Evolutionary conservation across 768 basidiomycete genomes (phyloP).

Genomic region (Hericium erinaceus): DNA sequence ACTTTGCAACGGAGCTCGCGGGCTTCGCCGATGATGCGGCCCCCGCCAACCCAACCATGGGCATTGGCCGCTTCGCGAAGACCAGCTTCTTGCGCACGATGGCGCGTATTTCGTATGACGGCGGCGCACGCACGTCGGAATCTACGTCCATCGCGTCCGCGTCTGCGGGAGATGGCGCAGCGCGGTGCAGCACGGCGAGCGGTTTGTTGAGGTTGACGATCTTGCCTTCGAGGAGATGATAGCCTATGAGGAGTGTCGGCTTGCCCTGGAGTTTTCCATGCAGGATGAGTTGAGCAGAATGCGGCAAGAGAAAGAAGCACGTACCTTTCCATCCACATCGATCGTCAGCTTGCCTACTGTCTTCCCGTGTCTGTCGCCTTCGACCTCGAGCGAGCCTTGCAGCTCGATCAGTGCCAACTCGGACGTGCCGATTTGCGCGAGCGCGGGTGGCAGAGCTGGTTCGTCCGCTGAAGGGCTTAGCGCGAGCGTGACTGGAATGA

Average conservation of each 20-base stretch:
- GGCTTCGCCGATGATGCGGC: neutral
- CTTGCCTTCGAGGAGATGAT: slow-evolving; percentile 88
- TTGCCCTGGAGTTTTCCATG: slow-evolving; percentile 40
- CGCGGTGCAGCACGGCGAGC: slow-evolving; percentile 61
- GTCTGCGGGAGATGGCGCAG: neutral
- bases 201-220: slow-evolving; percentile 70
- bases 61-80: slow-evolving; percentile 79
- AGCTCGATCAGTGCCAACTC: slow-evolving; percentile 82
- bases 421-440: slow-evolving; percentile 68
- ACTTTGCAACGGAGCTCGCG: neutral
- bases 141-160: slow-evolving; percentile 14
- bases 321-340: slow-evolving; percentile 43
- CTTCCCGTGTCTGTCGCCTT: slow-evolving; percentile 57
- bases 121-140: slow-evolving; percentile 14
- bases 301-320: slow-evolving; percentile 17
- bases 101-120: slow-evolving; percentile 36
- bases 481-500: neutral
- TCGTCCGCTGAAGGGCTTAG: neutral
- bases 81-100: slow-evolving; percentile 76
- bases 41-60: slow-evolving; percentile 33
- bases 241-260: slow-evolving; percentile 73
- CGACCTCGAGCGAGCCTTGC: slow-evolving; percentile 74
- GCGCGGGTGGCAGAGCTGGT: slow-evolving; percentile 41
- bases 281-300: neutral
- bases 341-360: slow-evolving; percentile 69